Percentiles rank a stretch among this genome's conserved stretches.
Conservation (phyloP, 805 yeast species). For the Yamadazyma laniorum region DNA sequence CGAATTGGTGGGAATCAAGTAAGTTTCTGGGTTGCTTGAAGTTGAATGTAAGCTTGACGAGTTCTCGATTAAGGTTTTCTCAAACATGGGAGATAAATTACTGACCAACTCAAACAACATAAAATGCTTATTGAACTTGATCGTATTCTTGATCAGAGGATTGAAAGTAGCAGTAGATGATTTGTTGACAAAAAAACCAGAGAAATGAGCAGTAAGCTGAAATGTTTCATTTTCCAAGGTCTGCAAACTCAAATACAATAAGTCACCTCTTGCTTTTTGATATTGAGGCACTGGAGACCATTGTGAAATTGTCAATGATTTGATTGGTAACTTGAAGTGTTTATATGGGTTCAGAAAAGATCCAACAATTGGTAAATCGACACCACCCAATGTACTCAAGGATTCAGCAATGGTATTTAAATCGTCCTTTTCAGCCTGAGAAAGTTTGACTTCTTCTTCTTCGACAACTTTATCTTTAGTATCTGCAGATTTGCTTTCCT, state of each 20-base stretch:
- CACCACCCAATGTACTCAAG: background rate
- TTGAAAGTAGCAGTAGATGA: conserved; percentile 69
- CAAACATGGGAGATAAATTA: conserved; percentile 63
- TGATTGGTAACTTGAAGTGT: conserved; percentile 50
- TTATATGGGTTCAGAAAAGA: conserved; percentile 27
- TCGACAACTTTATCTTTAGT: conserved; percentile 12
- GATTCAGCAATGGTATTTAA: conserved; percentile 4
- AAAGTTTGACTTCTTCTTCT: conserved; percentile 6
- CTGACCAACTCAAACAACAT: conserved; percentile 61
- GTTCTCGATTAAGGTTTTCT: conserved; percentile 51
- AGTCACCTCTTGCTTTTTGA: conserved; percentile 67
- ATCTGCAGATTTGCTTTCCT: conserved; percentile 16
- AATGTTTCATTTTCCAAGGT: conserved; percentile 79
- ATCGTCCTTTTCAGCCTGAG: conserved; percentile 8
- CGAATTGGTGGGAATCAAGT: conserved; percentile 58
- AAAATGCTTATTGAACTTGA: conserved; percentile 36
- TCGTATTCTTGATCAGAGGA: conserved; percentile 49
- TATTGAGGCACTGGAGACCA: conserved; percentile 85
- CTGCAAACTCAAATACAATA: conserved; percentile 69
- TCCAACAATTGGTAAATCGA: conserved; percentile 23
- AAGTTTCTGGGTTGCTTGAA: conserved; percentile 51
- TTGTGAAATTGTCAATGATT: conserved; percentile 56
- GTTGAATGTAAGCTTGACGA: conserved; percentile 40
- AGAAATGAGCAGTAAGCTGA: conserved; percentile 72
- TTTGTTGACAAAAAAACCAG: conserved; percentile 79